phyloP scores from a whole-genome alignment of 371 early-diverging fungal genomes.

The Mucor sp. region DNA sequence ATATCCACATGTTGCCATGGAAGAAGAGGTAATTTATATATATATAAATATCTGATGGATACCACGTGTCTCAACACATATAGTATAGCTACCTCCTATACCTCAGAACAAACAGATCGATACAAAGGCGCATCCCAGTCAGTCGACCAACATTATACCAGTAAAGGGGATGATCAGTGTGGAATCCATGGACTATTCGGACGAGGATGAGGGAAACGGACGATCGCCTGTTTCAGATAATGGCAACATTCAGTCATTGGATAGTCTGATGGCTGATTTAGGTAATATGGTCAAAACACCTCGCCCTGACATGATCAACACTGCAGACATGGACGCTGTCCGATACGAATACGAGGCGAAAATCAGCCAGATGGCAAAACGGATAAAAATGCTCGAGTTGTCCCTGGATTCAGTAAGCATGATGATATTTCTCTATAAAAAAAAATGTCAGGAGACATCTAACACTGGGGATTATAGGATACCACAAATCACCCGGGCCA shows the following conservation, averaged over 20 bases:
- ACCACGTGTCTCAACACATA: not conserved
- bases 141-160: conserved; percentile 51
- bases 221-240: conserved; percentile 8
- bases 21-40: conserved; percentile 26
- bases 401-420: conserved; percentile 28
- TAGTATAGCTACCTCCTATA: conserved; percentile 29
- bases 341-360: conserved; percentile 65
- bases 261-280: conserved; percentile 84
- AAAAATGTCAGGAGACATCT: not conserved
- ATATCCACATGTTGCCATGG: conserved; percentile 58
- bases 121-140: conserved; percentile 36
- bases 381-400: conserved; percentile 45
- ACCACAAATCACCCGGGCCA: not conserved
- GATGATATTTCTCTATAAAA: not conserved
- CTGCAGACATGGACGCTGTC: conserved; percentile 2
- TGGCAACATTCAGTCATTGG: conserved; percentile 31
- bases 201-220: conserved; percentile 21
- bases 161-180: conserved; percentile 53
- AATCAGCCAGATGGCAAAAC: conserved; percentile 48
- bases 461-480: not conserved
- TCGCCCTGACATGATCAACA: not conserved
- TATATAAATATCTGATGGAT: not conserved
- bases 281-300: conserved; percentile 66
- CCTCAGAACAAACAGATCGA: conserved; percentile 26
- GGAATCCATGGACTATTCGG: conserved; percentile 31